Conservation (phyloP, 805 yeast species). For the Torulaspora maleeae region DNA sequence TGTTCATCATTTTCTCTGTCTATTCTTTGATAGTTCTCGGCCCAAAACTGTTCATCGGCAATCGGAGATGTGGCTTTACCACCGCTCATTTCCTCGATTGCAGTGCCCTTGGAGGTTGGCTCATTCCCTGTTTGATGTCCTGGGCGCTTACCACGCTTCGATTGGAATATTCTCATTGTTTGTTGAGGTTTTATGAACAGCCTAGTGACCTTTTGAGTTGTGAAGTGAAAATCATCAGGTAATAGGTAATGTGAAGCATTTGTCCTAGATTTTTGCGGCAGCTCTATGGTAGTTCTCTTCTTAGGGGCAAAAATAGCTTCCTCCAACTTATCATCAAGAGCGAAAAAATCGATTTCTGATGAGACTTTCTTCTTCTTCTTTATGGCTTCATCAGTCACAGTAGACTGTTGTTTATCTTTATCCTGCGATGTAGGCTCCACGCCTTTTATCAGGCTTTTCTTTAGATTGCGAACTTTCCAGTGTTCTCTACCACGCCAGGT, state of each 20-base stretch:
- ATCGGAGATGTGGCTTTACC: slow-evolving; percentile 32
- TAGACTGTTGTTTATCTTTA: neutral
- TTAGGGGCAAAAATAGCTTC: slow-evolving; percentile 41
- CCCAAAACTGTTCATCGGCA: slow-evolving; percentile 71
- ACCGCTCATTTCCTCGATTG: slow-evolving; percentile 6
- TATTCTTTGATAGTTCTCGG: slow-evolving; percentile 49
- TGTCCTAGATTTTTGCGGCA: slow-evolving; percentile 41
- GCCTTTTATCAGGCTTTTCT: slow-evolving; percentile 29
- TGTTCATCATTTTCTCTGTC: slow-evolving; percentile 34
- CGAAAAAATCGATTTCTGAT: slow-evolving; percentile 42
- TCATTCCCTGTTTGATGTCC: neutral
- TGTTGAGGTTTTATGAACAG: slow-evolving; percentile 64
- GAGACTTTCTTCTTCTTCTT: slow-evolving; percentile 35
- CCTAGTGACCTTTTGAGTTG: slow-evolving; percentile 60
- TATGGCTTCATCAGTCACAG: neutral
- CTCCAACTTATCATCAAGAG: slow-evolving; percentile 38
- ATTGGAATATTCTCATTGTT: slow-evolving; percentile 37
- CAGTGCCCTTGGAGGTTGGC: slow-evolving; percentile 5
- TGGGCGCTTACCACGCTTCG: slow-evolving; percentile 5
- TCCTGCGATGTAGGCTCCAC: neutral
- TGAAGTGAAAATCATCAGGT: slow-evolving; percentile 71
- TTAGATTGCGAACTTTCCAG: slow-evolving; percentile 74
- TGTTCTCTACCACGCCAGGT: slow-evolving; percentile 93
- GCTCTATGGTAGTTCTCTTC: slow-evolving; percentile 34
- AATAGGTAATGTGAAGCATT: slow-evolving; percentile 46